Evolutionary conservation across 176 grass and related monocot genomes (phyloP).

Genomic region (Puya raimondii): DNA sequence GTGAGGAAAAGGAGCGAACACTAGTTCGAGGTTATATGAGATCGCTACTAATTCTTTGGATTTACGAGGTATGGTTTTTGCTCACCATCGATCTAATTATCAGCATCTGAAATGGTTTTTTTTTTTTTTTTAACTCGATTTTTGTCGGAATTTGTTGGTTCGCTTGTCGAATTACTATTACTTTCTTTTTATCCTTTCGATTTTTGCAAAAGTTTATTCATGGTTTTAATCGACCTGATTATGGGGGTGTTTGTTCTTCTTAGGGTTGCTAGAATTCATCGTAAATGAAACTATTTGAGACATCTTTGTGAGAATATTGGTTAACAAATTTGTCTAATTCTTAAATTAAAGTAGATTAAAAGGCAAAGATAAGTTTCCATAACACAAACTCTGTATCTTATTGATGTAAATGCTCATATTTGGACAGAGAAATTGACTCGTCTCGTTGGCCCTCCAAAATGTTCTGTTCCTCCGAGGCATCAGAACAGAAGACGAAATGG

Average conservation of each 20-base stretch:
- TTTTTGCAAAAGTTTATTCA: neutral
- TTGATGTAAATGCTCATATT: neutral
- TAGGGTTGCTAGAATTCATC: too few species aligned
- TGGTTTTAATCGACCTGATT: too few species aligned
- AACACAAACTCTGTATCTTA: neutral
- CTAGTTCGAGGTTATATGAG: too few species aligned
- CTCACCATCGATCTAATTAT: too few species aligned
- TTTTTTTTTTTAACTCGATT: neutral
- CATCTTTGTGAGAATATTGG: too few species aligned
- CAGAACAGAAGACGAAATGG: constrained; percentile 35
- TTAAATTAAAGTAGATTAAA: too few species aligned
- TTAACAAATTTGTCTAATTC: too few species aligned
- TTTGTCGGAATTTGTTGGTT: neutral
- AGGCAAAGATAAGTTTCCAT: neutral
- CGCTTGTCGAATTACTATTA: neutral
- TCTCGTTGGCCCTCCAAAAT: neutral
- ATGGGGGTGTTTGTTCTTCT: neutral
- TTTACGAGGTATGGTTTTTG: too few species aligned
- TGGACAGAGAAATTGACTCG: neutral
- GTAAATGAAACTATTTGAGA: too few species aligned
- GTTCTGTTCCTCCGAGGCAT: constrained; percentile 11
- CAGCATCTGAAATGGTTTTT: neutral
- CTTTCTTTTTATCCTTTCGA: neutral
- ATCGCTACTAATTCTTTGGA: too few species aligned
- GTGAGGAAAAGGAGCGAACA: too few species aligned